Evolutionary conservation across 2,329 filamentous ascomycete genomes (phyloP), one percentile per base, ranked within the genome.

Genomic region (Fusarium coicis): DNA sequence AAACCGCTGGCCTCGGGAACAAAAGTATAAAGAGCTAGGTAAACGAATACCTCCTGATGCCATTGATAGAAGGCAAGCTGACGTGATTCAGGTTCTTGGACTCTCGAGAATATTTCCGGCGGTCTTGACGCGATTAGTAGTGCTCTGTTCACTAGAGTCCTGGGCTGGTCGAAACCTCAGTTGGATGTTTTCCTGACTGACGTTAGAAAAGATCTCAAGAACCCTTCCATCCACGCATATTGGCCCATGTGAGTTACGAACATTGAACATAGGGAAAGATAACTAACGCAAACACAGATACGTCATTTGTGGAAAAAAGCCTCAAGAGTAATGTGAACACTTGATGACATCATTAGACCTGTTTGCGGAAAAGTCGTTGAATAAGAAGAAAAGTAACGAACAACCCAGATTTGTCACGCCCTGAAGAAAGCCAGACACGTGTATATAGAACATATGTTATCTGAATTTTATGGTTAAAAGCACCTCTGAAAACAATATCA

Each of bases 11-110:
- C 83, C 86, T 0, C 85, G 83, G 56, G 83, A 87, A 34, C 80
- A 79, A 21, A 84, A 84, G 37, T 80, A 85, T 46, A 89, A 88
- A 73, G 84, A 87, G 54, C 73, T 87, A 11, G 87, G 87, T 75
- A 34, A 34, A 5, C 11, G 16, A 19, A 23, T 34, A 23, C 8
- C 16, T 15, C 8, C 11, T 15, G 21, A 11, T 19, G 16, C 11
- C 30, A 14, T 15, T 23, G 4, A 15, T 7, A 34, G n/a, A 50
- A 50, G 4, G 14, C 1, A 19, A 12, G 5, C 39, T 42, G 8
- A 52, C 18, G 5, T 21, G 1, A 21, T 9, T 10, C 7, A 55
- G 68, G 68, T 4, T 55, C 63, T 21, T 73, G 75, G 75, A 72
- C 69, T 3, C 44, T 66, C 2, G 68, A 66, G 19, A 79, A 79